These are phyloP conservation scores for Teunomyces kruisii DNA, from an alignment of 805 yeast genomes.

Conservation along the genomic window DNA sequence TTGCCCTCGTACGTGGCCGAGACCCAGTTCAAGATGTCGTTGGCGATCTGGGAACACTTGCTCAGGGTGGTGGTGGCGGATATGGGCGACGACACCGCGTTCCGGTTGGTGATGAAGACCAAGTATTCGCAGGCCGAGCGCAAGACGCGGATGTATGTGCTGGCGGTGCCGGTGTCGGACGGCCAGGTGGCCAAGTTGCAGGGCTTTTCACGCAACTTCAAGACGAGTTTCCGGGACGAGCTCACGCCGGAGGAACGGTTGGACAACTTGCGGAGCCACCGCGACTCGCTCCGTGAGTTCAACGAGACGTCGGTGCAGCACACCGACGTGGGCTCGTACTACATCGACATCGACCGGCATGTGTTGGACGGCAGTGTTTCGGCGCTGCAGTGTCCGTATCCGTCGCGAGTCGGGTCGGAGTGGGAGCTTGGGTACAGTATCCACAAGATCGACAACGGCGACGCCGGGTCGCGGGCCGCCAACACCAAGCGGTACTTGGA, in stretches of 20 bases:
- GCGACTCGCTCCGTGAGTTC: slow-evolving; percentile 22
- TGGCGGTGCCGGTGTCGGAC: slow-evolving; percentile 28
- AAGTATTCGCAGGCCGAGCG: slow-evolving; percentile 3
- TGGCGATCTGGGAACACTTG: slow-evolving; percentile 26
- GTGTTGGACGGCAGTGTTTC: slow-evolving; percentile 16
- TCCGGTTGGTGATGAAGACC: slow-evolving; percentile 27
- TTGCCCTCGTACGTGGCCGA: slow-evolving; percentile 58
- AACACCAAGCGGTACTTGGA: slow-evolving; percentile 7
- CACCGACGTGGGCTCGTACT: slow-evolving; percentile 23
- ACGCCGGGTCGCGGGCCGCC: neutral
- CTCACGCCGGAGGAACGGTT: slow-evolving; percentile 22
- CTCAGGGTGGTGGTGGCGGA: slow-evolving; percentile 29
- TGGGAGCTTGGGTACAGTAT: slow-evolving; percentile 22
- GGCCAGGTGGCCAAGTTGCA: slow-evolving; percentile 24
- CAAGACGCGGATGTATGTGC: slow-evolving; percentile 20
- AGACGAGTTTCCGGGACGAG: slow-evolving; percentile 31
- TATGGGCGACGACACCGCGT: slow-evolving; percentile 20
- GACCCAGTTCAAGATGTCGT: slow-evolving; percentile 55
- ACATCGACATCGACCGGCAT: slow-evolving; percentile 19
- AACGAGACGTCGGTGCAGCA: slow-evolving; percentile 18
- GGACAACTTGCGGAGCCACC: slow-evolving; percentile 23
- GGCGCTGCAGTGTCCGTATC: slow-evolving; percentile 21
- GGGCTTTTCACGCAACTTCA: slow-evolving; percentile 23
- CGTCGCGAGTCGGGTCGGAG: slow-evolving; percentile 18
- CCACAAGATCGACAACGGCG: slow-evolving; percentile 5